These are phyloP conservation scores for Shiraia sp. DNA, from an alignment of 2,329 filamentous ascomycete genomes.

Conservation along the genomic window DNA sequence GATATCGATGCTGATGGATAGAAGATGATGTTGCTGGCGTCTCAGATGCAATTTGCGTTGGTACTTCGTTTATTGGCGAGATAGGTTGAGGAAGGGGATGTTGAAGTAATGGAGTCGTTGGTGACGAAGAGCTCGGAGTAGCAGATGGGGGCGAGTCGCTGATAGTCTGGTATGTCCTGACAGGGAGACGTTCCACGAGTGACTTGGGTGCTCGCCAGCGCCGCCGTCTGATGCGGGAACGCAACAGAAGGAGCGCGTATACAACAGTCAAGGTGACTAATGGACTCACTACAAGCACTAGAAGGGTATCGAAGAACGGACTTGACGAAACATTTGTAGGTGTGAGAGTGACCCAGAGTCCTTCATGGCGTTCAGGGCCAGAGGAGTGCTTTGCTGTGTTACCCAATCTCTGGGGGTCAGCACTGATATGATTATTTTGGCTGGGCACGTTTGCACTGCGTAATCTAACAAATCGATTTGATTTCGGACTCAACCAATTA, in stretches of 20 bases:
- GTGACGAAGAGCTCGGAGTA: constrained; percentile 67
- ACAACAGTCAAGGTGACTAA: constrained; percentile 90
- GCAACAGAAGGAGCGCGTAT: constrained; percentile 83
- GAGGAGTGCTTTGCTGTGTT: constrained; percentile 21
- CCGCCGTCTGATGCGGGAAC: constrained; percentile 83
- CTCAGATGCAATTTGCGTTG: constrained; percentile 68
- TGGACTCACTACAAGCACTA: constrained; percentile 96
- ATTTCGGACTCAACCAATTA: constrained; percentile 26
- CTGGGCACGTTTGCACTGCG: constrained; percentile 8
- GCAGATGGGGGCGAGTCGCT: constrained; percentile 61
- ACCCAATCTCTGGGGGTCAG: constrained; percentile 20
- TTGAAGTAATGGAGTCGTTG: constrained; percentile 80
- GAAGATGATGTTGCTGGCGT: constrained; percentile 48
- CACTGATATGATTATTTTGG: constrained; percentile 25
- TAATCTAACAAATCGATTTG: constrained; percentile 19
- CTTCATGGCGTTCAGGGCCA: constrained; percentile 62
- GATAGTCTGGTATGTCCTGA: constrained; percentile 92
- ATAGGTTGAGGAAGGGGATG: constrained; percentile 28
- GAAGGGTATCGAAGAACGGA: constrained; percentile 91
- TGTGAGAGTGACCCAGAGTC: constrained; percentile 94
- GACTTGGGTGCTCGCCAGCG: constrained; percentile 98
- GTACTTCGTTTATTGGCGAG: constrained; percentile 58
- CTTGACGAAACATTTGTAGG: constrained; percentile 85
- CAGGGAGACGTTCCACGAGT: constrained; percentile 89
- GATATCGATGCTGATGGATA: constrained; percentile 21